Base-by-base conservation (phyloP, 1,284 basidiomycete species). In the Rhodotorula sp. region DNA sequence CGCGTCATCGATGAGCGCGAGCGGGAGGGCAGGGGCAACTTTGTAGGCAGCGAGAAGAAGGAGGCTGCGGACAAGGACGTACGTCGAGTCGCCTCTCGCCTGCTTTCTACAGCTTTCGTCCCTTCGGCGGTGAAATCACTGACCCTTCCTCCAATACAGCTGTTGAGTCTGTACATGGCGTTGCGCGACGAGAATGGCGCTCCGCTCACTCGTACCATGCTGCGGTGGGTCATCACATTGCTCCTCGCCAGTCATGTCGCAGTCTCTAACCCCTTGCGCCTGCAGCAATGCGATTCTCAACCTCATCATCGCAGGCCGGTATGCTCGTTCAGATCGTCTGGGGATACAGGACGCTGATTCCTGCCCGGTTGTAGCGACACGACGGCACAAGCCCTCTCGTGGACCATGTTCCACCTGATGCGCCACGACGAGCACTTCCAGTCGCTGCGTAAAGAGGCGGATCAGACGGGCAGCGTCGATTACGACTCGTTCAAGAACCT, bases 1-100 rank as follows among this genome's bases (percentile, higher is more conserved):
- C 54, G 54, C 8, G 77, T 81, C 60, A 81, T 81, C 61, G 67
- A 80, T 45, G 61, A 79, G 52, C 66, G 74, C 25, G 65, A 64
- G 42, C 44, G 58, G 27, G 65, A 70, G 46, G 74, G 74, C 0
- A 41, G 48, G 5, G 68, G 64, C 7, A 66, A 62, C 50, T 60
- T 68, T 14, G 64, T 57, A 9, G 56, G 59, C 16, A 58, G 46
- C 4, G 45, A 67, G 46, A 69, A 66, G 58, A 60, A 65, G 45
- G 70, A 71, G 23, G 61, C 60, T 19, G 55, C 53, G 2, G 53
- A 65, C 0, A 58, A 46, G 21, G 74, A 75, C 46, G 50, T 74
- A 23, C 44, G 65, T 27, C 4, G 19, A 25, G 21, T 7, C 25
- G 5, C 49, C 54, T 52, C 41, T 52, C 41, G 10, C 14, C 13